Base-by-base conservation (phyloP, 176 grass and related monocot species). In the Rhynchospora pubera region DNA sequence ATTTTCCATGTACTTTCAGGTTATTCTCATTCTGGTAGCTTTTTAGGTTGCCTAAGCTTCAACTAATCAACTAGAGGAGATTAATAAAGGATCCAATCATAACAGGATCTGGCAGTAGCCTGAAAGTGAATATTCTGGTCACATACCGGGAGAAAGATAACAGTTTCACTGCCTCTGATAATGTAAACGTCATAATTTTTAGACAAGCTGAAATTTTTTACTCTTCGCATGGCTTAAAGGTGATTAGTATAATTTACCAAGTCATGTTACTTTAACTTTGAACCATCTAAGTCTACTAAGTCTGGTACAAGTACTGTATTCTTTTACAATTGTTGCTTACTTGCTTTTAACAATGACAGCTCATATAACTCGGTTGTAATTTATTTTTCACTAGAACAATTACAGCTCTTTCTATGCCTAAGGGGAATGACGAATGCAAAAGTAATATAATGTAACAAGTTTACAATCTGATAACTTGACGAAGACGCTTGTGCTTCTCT, bases 391-490 rank as follows among this genome's bases (percentile, higher is more conserved):
- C 34, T 13, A 15, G 21, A 74, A 19, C 45, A 51, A 74, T 51
- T 26, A 74, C 45, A 74, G 5, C n/a, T 45, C 14, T 69, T 68
- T 65, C 63, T 44, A 69, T 12, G 42, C 43, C 18, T 47, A 22
- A 12, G 18, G 34, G 39, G 44, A 45, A 39, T 39, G 34, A 39
- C 0, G 34, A 69, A 74, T 9, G 44, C 46, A 50, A 48, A 50
- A 73, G 9, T 18, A 66, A 66, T 7, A 69, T 47, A 75, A 75
- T 26, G 22, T 53, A 53, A 75, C 11, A 26, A 28, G 72, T 21
- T 92, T 66, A 97, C 53, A 94, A 83, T 84, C 78, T 98, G 82
- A 94, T 91, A 51, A 81, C 78, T 85, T 89, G 83, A 2, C 79
- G 78, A 63, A 98, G 53, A 7, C 79, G 78, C 79, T 51, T 86